phyloP scores from a whole-genome alignment of 2,329 filamentous ascomycete species.

The Zopfia rhizophila region DNA sequence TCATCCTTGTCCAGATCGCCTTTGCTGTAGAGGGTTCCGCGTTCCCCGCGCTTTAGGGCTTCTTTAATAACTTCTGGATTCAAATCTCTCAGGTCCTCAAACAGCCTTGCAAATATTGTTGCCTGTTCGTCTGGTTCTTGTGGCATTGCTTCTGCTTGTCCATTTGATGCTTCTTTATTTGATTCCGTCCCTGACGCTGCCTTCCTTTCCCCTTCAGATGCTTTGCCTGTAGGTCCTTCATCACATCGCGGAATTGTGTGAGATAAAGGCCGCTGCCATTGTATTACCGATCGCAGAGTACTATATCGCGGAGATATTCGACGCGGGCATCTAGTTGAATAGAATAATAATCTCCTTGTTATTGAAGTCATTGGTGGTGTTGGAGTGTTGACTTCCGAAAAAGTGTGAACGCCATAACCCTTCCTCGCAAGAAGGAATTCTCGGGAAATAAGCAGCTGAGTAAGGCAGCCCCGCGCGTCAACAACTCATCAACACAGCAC shows the following conservation, averaged over 20 bases:
- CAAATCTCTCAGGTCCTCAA: conserved; percentile 34
- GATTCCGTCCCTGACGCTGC: neutral
- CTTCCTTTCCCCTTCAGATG: neutral
- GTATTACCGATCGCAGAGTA: conserved; percentile 26
- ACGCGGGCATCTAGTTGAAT: conserved; percentile 41
- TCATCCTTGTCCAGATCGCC: conserved; percentile 34
- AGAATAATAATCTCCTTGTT: conserved; percentile 44
- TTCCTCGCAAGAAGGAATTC: neutral
- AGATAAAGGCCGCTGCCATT: conserved; percentile 48
- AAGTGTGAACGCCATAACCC: neutral
- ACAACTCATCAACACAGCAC: no score
- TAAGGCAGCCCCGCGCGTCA: no score
- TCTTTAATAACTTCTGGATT: conserved; percentile 34
- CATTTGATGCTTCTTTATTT: conserved; percentile 4
- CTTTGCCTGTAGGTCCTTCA: conserved; percentile 19
- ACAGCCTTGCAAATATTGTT: conserved; percentile 36
- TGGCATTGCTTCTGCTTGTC: conserved; percentile 8
- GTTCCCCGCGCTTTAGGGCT: conserved; percentile 36
- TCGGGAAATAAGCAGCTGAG: no score
- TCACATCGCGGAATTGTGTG: conserved; percentile 34
- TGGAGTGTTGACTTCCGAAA: conserved; percentile 19
- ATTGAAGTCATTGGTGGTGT: conserved; percentile 47
- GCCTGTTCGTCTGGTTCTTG: conserved; percentile 22
- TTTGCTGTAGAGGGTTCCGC: conserved; percentile 27
- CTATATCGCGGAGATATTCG: conserved; percentile 30